A percentile compares a stretch with the other conserved stretches of the same genome.
phyloP scores from a whole-genome alignment of 192 early-diverging fungal genomes.

The Neocallimastix lanati region DNA sequence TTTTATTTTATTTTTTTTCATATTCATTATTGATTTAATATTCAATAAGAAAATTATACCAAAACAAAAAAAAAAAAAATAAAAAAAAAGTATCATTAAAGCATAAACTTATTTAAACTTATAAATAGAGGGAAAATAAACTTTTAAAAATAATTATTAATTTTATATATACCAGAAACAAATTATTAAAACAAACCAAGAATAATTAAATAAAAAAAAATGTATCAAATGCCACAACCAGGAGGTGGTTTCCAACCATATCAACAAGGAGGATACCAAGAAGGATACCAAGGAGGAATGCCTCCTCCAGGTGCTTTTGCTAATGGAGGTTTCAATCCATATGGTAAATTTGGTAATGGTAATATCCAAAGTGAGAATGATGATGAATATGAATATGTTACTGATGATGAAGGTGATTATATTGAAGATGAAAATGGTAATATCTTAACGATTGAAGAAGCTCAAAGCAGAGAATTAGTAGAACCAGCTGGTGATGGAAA shows the following conservation, averaged over 20 bases:
- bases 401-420: neutral
- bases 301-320: neutral
- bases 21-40: no score
- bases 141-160: no score
- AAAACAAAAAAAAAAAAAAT: no score
- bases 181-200: no score
- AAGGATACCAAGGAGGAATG: neutral
- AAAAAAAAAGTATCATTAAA: no score
- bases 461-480: neutral
- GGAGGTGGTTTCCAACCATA: neutral
- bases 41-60: no score
- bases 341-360: no score
- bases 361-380: neutral
- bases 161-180: no score
- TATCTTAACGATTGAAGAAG: neutral
- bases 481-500: neutral
- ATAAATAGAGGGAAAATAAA: no score
- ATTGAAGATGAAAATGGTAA: neutral
- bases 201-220: neutral
- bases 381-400: neutral
- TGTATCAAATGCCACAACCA: neutral
- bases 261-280: neutral
- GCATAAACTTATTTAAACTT: no score
- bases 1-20: no score
- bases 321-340: no score